Evolutionary conservation across 768 basidiomycete genomes (phyloP), one percentile per base, ranked within the genome.

Genomic region (Austroboletus eburneus): DNA sequence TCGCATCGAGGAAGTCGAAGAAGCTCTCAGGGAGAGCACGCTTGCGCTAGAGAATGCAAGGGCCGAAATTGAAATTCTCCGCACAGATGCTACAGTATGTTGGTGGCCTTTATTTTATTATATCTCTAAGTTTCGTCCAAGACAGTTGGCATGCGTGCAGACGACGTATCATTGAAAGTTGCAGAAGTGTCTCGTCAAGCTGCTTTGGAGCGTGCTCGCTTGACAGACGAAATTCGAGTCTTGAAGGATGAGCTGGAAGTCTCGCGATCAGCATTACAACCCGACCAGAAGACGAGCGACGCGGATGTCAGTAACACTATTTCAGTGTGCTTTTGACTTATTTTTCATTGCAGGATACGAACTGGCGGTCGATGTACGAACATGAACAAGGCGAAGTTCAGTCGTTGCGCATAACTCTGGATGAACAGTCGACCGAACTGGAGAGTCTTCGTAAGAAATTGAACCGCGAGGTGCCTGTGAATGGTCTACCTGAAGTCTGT

Each of bases 11-110:
- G 95, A 99, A 62, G 77, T 92, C 18, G 92, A 95, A 63, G 88
- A 87, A 56, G 95, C 95, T 3, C 70, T 98, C 33, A 73, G 85
- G 52, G 93, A 97, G 70, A 91, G 87, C 55, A 85, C 83, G 3
- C 74, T 81, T 37, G 90, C 94, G 0, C 75, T 98, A 9, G 94
- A 98, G 65, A 86, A 85, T 56, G 88, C 93, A 5, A 72, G 88
- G 45, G 89, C 88, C 13, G 95, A 99, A 65, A 86, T 97, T 12
- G 95, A 99, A 69, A 63, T 66, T 69, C 57, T 82, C 36, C 71
- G 94, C 44, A 68, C 77, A 27, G 95, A 96, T 49, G 70, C 87
- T 36, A 73, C 79, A 29, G 91, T 92, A 65, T 72, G 88, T 68
- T 20, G 7, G 17, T 37, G 8, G 9, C 12, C 12, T 22, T 20